phyloP scores from a whole-genome alignment of 768 basidiomycete species.

The Auricularia sp. region DNA sequence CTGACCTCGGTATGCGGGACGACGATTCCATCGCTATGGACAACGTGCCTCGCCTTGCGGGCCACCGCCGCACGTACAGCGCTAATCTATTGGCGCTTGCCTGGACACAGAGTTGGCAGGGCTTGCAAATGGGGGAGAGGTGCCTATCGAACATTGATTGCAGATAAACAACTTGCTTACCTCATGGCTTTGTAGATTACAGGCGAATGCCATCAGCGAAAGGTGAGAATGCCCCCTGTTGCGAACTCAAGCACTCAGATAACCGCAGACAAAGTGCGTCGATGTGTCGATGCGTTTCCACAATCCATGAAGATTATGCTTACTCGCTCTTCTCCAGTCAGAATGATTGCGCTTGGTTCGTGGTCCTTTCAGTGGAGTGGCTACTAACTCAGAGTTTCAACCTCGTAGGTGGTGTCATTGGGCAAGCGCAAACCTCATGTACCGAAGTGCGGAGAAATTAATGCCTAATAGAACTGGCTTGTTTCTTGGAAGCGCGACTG shows the following conservation, averaged over 20 bases:
- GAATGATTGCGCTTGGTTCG: background rate
- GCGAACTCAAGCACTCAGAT: conserved; percentile 1
- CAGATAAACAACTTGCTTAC: too few relatives aligned
- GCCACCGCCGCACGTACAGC: background rate
- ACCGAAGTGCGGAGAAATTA: background rate
- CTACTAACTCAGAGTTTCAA: background rate
- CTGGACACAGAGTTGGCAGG: background rate
- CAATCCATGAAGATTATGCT: too few relatives aligned
- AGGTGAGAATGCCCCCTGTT: background rate
- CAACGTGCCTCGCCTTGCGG: too few relatives aligned
- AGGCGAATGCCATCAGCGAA: background rate
- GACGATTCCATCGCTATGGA: too few relatives aligned
- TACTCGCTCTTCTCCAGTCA: background rate
- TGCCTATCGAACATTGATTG: background rate
- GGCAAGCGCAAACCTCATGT: background rate
- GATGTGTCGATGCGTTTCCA: background rate
- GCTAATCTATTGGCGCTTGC: background rate
- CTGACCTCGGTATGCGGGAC: too few relatives aligned
- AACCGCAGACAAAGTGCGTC: background rate
- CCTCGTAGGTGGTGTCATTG: conserved; percentile 10
- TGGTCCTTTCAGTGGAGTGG: background rate
- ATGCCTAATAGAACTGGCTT: conserved; percentile 11
- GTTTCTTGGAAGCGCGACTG: conserved; percentile 18
- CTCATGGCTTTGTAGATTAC: background rate
- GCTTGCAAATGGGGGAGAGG: background rate